Evolutionary conservation across 768 basidiomycete species (phyloP).

Genomic region (Cyclocybe cylindracea): DNA sequence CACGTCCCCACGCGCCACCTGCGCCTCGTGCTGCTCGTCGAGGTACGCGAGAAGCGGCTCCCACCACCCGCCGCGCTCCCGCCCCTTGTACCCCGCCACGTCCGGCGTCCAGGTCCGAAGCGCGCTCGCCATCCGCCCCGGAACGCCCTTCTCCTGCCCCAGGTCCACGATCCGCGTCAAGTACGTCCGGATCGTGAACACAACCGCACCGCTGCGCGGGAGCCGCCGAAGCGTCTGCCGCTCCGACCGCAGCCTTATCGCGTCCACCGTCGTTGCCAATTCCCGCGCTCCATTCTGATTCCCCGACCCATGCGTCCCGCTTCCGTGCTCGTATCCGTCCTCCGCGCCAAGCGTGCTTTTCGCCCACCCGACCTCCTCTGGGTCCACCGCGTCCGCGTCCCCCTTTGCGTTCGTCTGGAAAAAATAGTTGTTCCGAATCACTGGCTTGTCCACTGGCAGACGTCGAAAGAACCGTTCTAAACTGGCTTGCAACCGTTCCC

Average conservation of each 20-base stretch:
- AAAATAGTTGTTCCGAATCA: slow-evolving; percentile 71
- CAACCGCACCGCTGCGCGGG: slow-evolving; percentile 59
- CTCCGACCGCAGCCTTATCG: slow-evolving; percentile 60
- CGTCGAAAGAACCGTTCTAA: slow-evolving; percentile 73
- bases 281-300: slow-evolving; percentile 4
- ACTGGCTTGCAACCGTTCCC: slow-evolving; percentile 61
- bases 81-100: slow-evolving; percentile 52
- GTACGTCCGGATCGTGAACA: slow-evolving; percentile 74
- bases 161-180: slow-evolving; percentile 54
- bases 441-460: slow-evolving; percentile 65
- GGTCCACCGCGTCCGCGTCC: slow-evolving; percentile 42
- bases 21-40: slow-evolving; percentile 25
- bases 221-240: slow-evolving; percentile 69
- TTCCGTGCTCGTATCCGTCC: slow-evolving; percentile 32
- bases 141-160: slow-evolving; percentile 54
- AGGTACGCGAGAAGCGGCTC: slow-evolving; percentile 37
- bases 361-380: slow-evolving; percentile 69
- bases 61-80: slow-evolving; percentile 31
- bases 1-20: slow-evolving; percentile 14
- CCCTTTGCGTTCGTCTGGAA: slow-evolving; percentile 27
- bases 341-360: slow-evolving; percentile 56
- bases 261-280: slow-evolving; percentile 33
- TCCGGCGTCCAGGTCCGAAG: slow-evolving; percentile 67
- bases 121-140: slow-evolving; percentile 63
- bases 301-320: slow-evolving; percentile 19